Evolutionary conservation across 805 yeast species (phyloP).

Genomic region (Barnettozyma californica): DNA sequence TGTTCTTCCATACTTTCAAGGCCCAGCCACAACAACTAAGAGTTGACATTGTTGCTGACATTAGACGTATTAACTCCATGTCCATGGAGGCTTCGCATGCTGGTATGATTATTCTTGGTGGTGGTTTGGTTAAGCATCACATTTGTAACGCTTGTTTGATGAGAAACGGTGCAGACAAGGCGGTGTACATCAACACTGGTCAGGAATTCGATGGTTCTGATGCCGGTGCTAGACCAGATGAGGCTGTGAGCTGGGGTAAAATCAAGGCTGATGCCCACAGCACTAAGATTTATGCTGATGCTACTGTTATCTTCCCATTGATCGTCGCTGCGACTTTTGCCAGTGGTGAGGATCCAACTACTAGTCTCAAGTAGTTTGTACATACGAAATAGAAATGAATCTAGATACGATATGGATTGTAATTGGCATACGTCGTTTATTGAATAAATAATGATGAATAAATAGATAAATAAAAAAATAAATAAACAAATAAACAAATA

Average conservation of each 20-base stretch:
- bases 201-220: conserved; percentile 99
- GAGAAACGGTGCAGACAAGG: conserved; percentile 99
- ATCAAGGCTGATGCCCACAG: conserved; percentile 90
- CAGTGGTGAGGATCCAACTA: conserved; percentile 32
- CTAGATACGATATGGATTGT: background rate
- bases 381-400: background rate
- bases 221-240: conserved; percentile 99
- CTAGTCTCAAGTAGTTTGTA: background rate
- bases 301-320: conserved; percentile 88
- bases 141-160: conserved; percentile 96
- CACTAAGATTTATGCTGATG: conserved; percentile 94
- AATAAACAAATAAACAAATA: too few relatives aligned
- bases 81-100: conserved; percentile 93
- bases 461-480: conserved; percentile 1
- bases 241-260: conserved; percentile 98
- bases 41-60: conserved; percentile 91
- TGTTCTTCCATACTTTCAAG: conserved; percentile 96
- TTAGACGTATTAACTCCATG: conserved; percentile 84
- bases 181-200: conserved; percentile 95
- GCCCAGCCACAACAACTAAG: conserved; percentile 86
- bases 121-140: conserved; percentile 95
- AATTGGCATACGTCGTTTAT: background rate
- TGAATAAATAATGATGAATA: conserved; percentile 8
- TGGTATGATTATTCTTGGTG: conserved; percentile 95
- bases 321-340: conserved; percentile 98